Conservation (phyloP, 2,329 filamentous ascomycete genomes). For the Penicillium thymicola region DNA sequence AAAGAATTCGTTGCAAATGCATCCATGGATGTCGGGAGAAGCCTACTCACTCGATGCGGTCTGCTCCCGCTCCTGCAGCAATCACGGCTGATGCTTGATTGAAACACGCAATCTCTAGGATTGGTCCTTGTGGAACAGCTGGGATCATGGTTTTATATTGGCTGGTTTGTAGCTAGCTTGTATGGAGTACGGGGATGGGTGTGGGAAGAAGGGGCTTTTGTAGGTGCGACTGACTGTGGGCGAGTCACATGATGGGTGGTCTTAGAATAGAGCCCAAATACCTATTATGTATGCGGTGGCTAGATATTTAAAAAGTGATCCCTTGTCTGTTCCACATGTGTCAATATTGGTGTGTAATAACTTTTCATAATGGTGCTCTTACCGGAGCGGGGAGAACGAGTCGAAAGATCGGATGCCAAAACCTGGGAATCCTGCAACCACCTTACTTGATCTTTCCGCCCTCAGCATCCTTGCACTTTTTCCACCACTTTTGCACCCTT, state of each 20-base stretch:
- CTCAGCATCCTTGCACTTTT: too few species aligned
- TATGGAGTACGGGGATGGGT: not conserved
- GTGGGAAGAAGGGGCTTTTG: not conserved
- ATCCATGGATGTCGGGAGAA: too few species aligned
- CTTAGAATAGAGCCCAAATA: not conserved
- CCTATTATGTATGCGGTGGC: not conserved
- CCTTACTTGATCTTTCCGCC: slow-evolving; percentile 17
- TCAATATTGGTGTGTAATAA: not conserved
- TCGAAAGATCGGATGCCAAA: not conserved
- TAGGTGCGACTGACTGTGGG: not conserved
- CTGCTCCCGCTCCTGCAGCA: slow-evolving; percentile 44
- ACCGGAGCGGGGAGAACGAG: not conserved
- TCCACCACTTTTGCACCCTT: not conserved
- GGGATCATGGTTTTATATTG: not conserved
- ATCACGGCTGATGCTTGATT: slow-evolving; percentile 42
- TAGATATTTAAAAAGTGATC: too few species aligned
- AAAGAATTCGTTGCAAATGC: too few species aligned
- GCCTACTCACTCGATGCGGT: slow-evolving; percentile 47
- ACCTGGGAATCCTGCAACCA: not conserved
- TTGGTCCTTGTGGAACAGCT: not conserved
- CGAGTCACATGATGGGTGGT: not conserved
- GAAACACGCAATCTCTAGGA: slow-evolving; percentile 51
- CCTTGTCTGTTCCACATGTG: not conserved
- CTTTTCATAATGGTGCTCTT: not conserved
- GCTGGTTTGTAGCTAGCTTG: not conserved